Percentiles rank a stretch among this genome's conserved stretches.
phyloP scores from a whole-genome alignment of 139 green algal species.

The Chlamydomonas asymmetrica region DNA sequence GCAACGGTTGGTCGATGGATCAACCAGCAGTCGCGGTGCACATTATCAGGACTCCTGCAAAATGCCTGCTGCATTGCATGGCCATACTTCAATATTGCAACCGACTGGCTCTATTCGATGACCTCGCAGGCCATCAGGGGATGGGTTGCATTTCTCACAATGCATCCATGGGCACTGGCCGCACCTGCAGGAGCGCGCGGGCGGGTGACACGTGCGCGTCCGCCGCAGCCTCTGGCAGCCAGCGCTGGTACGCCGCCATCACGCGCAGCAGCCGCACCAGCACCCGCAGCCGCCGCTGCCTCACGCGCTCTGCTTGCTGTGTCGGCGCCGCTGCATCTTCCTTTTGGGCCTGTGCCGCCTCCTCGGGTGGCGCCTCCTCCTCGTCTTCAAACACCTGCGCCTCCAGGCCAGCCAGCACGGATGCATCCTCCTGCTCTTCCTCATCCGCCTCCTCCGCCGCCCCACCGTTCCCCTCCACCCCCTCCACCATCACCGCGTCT shows the following conservation, averaged over 20 bases:
- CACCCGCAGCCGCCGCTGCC: neutral
- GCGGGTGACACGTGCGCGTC: conserved; percentile 46
- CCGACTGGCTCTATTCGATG: too few relatives aligned
- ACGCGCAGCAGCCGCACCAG: conserved; percentile 7
- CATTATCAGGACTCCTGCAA: too few relatives aligned
- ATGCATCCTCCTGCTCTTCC: neutral
- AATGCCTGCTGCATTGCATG: too few relatives aligned
- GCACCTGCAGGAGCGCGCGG: conserved; percentile 40
- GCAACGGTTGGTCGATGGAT: too few relatives aligned
- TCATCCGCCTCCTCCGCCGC: conserved; percentile 2
- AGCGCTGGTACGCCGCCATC: conserved; percentile 33
- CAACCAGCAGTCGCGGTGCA: too few relatives aligned
- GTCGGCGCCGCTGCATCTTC: conserved; percentile 25
- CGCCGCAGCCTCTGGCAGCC: conserved; percentile 42
- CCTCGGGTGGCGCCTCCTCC: neutral
- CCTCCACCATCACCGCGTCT: neutral
- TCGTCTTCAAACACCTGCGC: conserved; percentile 12
- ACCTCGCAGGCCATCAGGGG: too few relatives aligned
- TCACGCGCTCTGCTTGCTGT: conserved; percentile 11
- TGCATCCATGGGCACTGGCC: too few relatives aligned
- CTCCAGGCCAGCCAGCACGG: neutral
- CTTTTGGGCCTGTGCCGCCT: neutral
- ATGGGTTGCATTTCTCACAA: too few relatives aligned
- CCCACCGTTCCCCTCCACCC: neutral
- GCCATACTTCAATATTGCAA: too few relatives aligned